Conservation (phyloP, 768 basidiomycete genomes). For the Mycena albidolilacea region DNA sequence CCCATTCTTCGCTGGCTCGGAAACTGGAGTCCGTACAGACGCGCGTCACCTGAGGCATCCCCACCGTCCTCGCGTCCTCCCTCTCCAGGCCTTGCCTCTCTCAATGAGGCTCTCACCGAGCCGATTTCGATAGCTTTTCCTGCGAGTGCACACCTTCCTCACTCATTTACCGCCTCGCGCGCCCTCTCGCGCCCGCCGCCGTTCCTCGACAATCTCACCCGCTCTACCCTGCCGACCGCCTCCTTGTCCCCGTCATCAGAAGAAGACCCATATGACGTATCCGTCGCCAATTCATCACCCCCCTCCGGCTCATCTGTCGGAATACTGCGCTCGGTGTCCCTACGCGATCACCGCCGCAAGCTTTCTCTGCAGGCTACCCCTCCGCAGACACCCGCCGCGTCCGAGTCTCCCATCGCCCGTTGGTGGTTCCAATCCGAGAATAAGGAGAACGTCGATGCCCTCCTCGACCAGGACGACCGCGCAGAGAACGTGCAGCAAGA, state of each 20-base stretch:
- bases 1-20: constrained; percentile 65
- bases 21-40: constrained; percentile 45
- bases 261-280: constrained; percentile 46
- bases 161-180: constrained; percentile 50
- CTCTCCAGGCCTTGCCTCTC: constrained; percentile 56
- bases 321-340: constrained; percentile 65
- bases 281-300: constrained; percentile 54
- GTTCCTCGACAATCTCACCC: constrained; percentile 68
- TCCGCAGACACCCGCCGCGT: constrained; percentile 27
- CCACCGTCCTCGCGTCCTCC: constrained; percentile 55
- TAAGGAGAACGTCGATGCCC: constrained; percentile 59
- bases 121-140: constrained; percentile 54
- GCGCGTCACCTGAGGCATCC: constrained; percentile 46
- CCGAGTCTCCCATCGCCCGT: constrained; percentile 48
- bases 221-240: constrained; percentile 74
- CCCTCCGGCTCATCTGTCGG: constrained; percentile 69
- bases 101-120: constrained; percentile 64
- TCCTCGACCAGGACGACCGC: constrained; percentile 69
- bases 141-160: constrained; percentile 59
- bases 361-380: constrained; percentile 44
- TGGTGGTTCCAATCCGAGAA: constrained; percentile 71
- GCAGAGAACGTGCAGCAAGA: constrained; percentile 64
- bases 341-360: constrained; percentile 48
- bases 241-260: constrained; percentile 62
- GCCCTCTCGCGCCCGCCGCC: constrained; percentile 62